Evolutionary conservation across 2,329 filamentous ascomycete species (phyloP), one percentile per base, ranked within the genome.

Genomic region (Corinectria fuckeliana): DNA sequence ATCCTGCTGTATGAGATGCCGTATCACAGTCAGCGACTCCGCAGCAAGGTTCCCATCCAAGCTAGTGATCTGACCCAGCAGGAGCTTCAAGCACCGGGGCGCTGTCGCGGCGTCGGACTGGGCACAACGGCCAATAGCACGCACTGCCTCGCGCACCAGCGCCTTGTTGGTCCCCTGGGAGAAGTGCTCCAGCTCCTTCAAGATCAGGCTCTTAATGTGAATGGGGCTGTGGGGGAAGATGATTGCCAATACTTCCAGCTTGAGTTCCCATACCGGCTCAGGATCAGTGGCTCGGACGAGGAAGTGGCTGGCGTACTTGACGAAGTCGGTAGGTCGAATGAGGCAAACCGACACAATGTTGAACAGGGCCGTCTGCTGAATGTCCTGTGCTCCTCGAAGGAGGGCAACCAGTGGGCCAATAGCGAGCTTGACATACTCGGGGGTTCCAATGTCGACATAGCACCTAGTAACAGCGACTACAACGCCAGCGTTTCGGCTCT

Each of bases 341-440:
- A 98, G 82, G 70, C 92, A 95, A 42, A 99, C 91, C n/a, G 92
- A 91, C 10, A 97, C 93, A 59, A 98, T 93, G 73, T 98, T 97
- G 81, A 94, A 94, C 16, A 99, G 84, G 1, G 92, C 93, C 36
- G 97, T 85, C 71, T 96, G 89, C 72, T 96, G 90, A 50, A 97
- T 92, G 72, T 98, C 94, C 60, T 91, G 87, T 0, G 93, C 88
- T 11, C 91, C 89, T 56, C 95, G 88, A 57, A 99, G 81, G 28
- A 99, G 85, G 14, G 94, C 92, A 18, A 97, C 84, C 23, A 99
- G 79, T 1, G 95, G 94, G 0, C 94, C 93, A 56, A 96, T 86
- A 6, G 92, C 88, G 20, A 84, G 80, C 64, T 87, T 84, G 25
- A 96, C 83, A 72, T 97, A 91, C 39, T 91, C 87, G 0, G 87